Base-by-base conservation (phyloP, 1,284 basidiomycete genomes). In the Trichosporon faecale region DNA sequence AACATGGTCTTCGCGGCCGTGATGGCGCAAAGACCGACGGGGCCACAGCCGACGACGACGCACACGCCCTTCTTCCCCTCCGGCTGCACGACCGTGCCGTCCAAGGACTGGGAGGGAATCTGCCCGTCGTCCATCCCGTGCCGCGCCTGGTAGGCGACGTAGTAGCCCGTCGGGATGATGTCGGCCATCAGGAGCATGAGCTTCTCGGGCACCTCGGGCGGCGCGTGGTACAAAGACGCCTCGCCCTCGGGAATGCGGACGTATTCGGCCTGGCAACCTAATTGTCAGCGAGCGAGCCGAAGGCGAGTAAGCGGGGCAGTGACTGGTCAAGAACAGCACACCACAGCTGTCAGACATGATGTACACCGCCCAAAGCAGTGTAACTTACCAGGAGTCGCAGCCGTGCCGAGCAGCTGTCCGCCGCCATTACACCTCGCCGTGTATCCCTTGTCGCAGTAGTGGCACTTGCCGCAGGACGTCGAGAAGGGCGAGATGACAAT, bases 401-500 rank as follows among this genome's bases (percentile, higher is more conserved):
- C 89, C 25, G 88, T 88, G 44, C 72, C 70, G 16, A 68, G 67
- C 6, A 69, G 68, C 8, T 63, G 37, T 3, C 69, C 69, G 71
- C 89, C 83, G 1, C 86, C 84, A 25, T 52, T 64, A 80, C 94
- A 95, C 64, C 94, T 87, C 35, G 88, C 89, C 1, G 92, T 94
- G 79, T 90, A 91, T 29, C 90, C 91, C 33, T 90, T 80, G 2
- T 89, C 86, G 79, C 93, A 95, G 75, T 89, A 90, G 70, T 76
- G 79, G 74, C 76, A 80, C 12, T 66, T 49, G 37, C 80, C 91
- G 75, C 94, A 96, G 40, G 89, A 91, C 14, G 89, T 87, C 0
- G 92, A 93, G 81, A 95, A 96, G 0, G 94, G 92, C 1, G 91
- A 90, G 18, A 95, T 89, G n/a, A 95, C 91, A 75, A 89, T 89